Evolutionary conservation across 2,329 filamentous ascomycete genomes (phyloP), one percentile per base, ranked within the genome.

Genomic region (Aschersonia sp.): DNA sequence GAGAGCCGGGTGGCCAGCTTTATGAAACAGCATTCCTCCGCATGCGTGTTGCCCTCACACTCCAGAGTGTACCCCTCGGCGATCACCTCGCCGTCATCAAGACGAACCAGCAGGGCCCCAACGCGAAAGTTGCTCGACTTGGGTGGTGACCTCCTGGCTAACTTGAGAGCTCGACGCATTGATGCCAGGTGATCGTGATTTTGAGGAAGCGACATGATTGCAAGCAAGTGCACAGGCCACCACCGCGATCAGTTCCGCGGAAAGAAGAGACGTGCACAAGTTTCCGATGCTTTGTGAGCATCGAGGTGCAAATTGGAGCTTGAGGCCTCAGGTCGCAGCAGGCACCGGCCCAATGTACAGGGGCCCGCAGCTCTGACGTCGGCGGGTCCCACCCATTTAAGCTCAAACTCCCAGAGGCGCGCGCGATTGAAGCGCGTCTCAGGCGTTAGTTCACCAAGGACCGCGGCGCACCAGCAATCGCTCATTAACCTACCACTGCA

Each of bases 101-200:
- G 62, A 49, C 79, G 72, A 22, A 92, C 73, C 40, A 97, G 73
- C n/a, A 95, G 64, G n/a, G 92, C 92, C 42, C 92, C 92, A 29
- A 98, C 89, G 50, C 90, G 80, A 69, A 88, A 98, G 64, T 97
- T 97, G 46, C 87, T 88, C 2, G 89, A 84, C 57, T 84, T 88
- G 31, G 87, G 87, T 2, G 87, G 85, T 9, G 89, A 94, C 53
- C 83, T 76, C 37, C 75, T 73, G 10, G 92, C 89, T 52, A 88
- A 72, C n/a, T 73, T 67, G 49, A 97, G 76, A 39, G 87, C 87
- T 48, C 83, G 69, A 47, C 70, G 75, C 70, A 97, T 84, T 60
- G 69, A 69, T 2, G 59, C 64, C 45, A 60, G 58, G 58, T 78
- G 74, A 48, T 75, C 66, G 33, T 61, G 65, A 6, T 54, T 52